A percentile compares a stretch with the other conserved stretches of the same genome.
phyloP scores from a whole-genome alignment of 257 asterid genomes.

The Coffea eugenioides region DNA sequence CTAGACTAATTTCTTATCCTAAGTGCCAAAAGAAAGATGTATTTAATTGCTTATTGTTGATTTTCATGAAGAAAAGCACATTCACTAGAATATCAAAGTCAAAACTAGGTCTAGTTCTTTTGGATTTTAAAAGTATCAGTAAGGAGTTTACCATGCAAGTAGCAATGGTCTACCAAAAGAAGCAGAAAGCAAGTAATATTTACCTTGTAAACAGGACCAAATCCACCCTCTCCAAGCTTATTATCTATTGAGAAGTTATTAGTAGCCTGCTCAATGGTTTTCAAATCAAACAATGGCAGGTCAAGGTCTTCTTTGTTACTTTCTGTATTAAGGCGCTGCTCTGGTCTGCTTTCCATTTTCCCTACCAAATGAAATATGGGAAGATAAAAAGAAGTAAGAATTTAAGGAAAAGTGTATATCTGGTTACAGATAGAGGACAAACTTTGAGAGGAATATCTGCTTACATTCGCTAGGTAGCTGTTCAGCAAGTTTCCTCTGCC shows the following conservation, averaged over 20 bases:
- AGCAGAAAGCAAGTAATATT: too few relatives aligned
- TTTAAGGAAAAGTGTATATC: neutral
- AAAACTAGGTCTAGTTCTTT: neutral
- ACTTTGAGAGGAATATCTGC: too few relatives aligned
- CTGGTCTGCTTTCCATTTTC: neutral
- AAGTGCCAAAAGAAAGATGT: neutral
- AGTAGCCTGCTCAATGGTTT: slow-evolving; percentile 32
- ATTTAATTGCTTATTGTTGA: neutral
- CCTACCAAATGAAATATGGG: neutral
- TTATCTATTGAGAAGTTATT: slow-evolving; percentile 34
- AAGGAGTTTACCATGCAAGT: too few relatives aligned
- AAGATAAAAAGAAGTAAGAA: neutral
- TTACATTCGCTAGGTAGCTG: neutral
- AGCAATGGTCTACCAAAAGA: too few relatives aligned
- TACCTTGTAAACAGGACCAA: slow-evolving; percentile 23
- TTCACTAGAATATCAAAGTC: too few relatives aligned
- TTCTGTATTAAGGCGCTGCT: neutral
- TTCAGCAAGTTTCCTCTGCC: neutral
- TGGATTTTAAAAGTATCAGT: too few relatives aligned
- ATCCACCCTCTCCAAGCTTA: slow-evolving; percentile 60
- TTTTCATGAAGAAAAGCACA: neutral
- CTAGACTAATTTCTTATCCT: neutral
- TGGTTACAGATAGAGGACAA: too few relatives aligned
- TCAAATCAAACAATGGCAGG: slow-evolving; percentile 35
- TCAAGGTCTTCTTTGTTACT: slow-evolving; percentile 28